These are phyloP conservation scores for Peronospora farinosa DNA, from an alignment of 352 stramenopile species.

Conservation along the genomic window DNA sequence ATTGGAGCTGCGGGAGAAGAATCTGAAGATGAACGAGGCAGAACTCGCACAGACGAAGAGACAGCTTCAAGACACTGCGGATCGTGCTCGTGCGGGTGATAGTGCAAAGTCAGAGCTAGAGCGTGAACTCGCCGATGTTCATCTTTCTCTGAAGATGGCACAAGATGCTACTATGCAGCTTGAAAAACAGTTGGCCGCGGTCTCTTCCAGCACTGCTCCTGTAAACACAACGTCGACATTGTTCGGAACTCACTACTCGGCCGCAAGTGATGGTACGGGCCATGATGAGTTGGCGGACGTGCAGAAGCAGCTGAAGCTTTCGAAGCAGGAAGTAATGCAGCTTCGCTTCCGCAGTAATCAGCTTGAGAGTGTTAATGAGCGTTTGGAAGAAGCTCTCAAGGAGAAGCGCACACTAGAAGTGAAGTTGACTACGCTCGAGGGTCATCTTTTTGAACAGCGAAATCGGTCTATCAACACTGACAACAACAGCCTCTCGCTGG, in stretches of 20 bases:
- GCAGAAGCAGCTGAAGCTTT: slow-evolving; percentile 69
- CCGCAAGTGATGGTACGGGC: slow-evolving; percentile 14
- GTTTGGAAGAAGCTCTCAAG: slow-evolving; percentile 64
- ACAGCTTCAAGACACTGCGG: slow-evolving; percentile 25
- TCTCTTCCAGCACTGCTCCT: slow-evolving; percentile 12
- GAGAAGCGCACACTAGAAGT: slow-evolving; percentile 74
- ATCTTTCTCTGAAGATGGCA: slow-evolving; percentile 27
- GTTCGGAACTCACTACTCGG: slow-evolving; percentile 24
- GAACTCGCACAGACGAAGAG: slow-evolving; percentile 21
- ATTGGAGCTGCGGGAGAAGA: slow-evolving; percentile 23
- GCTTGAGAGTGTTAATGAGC: slow-evolving; percentile 59
- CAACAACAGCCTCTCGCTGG: slow-evolving; percentile 37
- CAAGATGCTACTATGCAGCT: slow-evolving; percentile 30
- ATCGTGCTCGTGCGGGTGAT: slow-evolving; percentile 11
- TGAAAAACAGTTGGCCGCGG: slow-evolving; percentile 38
- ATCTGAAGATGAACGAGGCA: slow-evolving; percentile 10
- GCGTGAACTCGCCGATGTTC: slow-evolving; percentile 23
- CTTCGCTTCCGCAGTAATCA: slow-evolving; percentile 79
- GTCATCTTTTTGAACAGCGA: slow-evolving; percentile 71
- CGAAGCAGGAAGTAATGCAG: slow-evolving; percentile 79
- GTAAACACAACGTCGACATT: slow-evolving; percentile 19
- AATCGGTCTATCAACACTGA: slow-evolving; percentile 53
- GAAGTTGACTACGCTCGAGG: slow-evolving; percentile 72
- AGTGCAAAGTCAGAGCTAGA: slow-evolving; percentile 13
- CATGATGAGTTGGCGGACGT: slow-evolving; percentile 52